Evolutionary conservation across 148 eudicot genomes (phyloP).

Genomic region (Bassia scoparia): DNA sequence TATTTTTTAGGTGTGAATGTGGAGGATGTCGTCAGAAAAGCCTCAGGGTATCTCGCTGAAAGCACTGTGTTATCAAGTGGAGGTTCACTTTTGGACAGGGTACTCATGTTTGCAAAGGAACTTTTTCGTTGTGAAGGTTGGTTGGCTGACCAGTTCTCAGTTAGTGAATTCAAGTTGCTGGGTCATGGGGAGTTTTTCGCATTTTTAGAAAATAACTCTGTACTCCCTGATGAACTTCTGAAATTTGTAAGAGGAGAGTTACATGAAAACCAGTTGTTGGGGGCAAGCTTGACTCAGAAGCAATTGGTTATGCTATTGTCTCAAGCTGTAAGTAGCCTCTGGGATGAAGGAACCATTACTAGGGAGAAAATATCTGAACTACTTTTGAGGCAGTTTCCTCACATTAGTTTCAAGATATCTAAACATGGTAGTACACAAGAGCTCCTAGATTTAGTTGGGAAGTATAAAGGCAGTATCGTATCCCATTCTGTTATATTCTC

Average conservation of each 20-base stretch:
- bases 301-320: conserved; percentile 61
- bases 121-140: conserved; percentile 63
- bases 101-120: conserved; percentile 42
- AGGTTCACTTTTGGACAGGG: conserved; percentile 35
- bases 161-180: conserved; percentile 62
- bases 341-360: conserved; percentile 50
- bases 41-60: conserved; percentile 50
- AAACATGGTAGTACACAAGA: conserved; percentile 33
- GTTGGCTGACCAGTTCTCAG: conserved; percentile 64
- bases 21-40: conserved; percentile 55
- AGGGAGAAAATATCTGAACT: conserved; percentile 48
- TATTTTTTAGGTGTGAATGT: conserved; percentile 46
- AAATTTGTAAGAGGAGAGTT: conserved; percentile 37
- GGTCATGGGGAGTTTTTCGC: conserved; percentile 70
- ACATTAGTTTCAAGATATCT: conserved; percentile 43
- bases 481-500: conserved; percentile 62
- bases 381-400: conserved; percentile 74
- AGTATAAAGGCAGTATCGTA: conserved; percentile 32
- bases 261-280: conserved; percentile 38
- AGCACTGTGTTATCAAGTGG: conserved; percentile 24
- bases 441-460: conserved; percentile 30
- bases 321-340: conserved; percentile 62
- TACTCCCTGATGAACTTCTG: conserved; percentile 45
- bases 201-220: conserved; percentile 51
- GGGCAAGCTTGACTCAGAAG: conserved; percentile 54